phyloP scores from a whole-genome alignment of 83 land plant species.

The Thuja plicata region DNA sequence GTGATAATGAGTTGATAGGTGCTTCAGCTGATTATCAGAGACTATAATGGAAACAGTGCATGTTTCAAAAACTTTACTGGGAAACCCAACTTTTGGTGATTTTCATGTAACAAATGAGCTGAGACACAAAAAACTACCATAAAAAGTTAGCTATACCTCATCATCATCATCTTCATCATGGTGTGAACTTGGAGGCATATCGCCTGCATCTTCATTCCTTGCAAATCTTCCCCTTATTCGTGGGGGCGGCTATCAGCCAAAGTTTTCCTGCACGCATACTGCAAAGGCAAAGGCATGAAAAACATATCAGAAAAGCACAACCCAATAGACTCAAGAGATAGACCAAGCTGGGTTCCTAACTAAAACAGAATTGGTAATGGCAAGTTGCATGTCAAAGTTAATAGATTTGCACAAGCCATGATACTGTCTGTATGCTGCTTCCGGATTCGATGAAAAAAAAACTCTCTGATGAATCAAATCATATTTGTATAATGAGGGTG shows the following conservation, averaged over 20 bases:
- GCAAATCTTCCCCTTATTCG: conserved; percentile 63
- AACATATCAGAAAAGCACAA: not conserved
- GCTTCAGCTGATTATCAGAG: not conserved
- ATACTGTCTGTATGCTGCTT: no score
- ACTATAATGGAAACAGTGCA: not conserved
- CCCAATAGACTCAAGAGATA: not conserved
- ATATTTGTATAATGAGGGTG: not conserved
- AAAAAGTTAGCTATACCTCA: not conserved
- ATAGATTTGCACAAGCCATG: no score
- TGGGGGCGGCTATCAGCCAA: conserved; percentile 78
- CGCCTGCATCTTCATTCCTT: conserved; percentile 18
- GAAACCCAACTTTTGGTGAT: not conserved
- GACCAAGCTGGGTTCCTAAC: not conserved
- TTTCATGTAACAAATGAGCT: not conserved
- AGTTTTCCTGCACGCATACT: conserved; percentile 85
- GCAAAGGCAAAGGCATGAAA: conserved; percentile 5
- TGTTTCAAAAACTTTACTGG: not conserved
- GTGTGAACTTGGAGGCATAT: conserved; percentile 4
- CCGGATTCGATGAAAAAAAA: no score
- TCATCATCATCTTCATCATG: conserved; percentile 15
- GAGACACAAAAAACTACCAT: not conserved
- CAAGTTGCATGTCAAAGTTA: not conserved
- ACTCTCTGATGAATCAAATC: no score
- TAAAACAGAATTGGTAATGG: not conserved
- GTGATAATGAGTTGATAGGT: not conserved